phyloP scores from a whole-genome alignment of 305 asterid species.

The Fraxinus sp. region DNA sequence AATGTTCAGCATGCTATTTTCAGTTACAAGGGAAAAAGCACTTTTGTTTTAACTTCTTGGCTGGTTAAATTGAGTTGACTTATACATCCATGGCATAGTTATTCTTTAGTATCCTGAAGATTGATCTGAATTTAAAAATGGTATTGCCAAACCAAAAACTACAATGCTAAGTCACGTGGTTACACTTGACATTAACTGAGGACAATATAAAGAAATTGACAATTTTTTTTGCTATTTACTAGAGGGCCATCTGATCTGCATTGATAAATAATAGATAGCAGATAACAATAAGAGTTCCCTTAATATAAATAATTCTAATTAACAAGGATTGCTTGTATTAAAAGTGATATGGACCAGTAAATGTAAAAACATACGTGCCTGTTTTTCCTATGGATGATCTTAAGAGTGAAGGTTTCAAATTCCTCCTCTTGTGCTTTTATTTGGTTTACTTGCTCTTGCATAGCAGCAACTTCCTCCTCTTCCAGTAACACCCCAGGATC shows the following conservation, averaged over 20 bases:
- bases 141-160: background rate
- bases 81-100: slow-evolving; percentile 12
- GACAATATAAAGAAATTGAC: background rate
- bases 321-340: slow-evolving; percentile 19
- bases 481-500: slow-evolving; percentile 66
- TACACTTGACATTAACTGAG: slow-evolving; percentile 2
- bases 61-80: background rate
- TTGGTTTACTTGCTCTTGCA: slow-evolving; percentile 95
- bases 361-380: slow-evolving; percentile 46
- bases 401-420: slow-evolving; percentile 86
- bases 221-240: background rate
- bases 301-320: background rate
- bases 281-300: slow-evolving; percentile 4
- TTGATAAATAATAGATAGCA: slow-evolving; percentile 6
- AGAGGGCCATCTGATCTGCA: slow-evolving; percentile 5
- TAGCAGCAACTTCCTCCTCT: slow-evolving; percentile 95
- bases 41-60: background rate
- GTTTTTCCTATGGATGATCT: slow-evolving; percentile 95
- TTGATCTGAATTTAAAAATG: background rate
- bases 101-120: slow-evolving; percentile 11
- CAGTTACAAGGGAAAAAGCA: background rate
- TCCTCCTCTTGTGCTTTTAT: slow-evolving; percentile 98
- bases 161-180: background rate
- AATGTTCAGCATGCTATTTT: background rate
- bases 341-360: slow-evolving; percentile 11